Evolutionary conservation across 2,329 filamentous ascomycete species (phyloP).

Genomic region (Aspergillus texensis): DNA sequence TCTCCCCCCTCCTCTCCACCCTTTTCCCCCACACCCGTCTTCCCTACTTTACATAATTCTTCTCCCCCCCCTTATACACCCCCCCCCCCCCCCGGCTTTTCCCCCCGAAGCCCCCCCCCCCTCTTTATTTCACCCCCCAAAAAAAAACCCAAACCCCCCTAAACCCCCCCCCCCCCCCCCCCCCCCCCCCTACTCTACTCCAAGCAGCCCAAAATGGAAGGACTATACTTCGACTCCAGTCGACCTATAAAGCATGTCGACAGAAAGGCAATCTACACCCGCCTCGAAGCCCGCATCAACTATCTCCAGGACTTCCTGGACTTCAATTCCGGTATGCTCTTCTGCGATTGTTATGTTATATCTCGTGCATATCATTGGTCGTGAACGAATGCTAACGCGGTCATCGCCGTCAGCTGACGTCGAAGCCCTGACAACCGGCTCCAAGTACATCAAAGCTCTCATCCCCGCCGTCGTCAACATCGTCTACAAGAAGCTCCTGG

Average conservation of each 20-base stretch:
- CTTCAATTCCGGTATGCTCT: conserved; percentile 66
- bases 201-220: conserved; percentile 13
- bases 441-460: conserved; percentile 78
- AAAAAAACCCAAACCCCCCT: too few species aligned
- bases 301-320: conserved; percentile 78
- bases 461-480: conserved; percentile 83
- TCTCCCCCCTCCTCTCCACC: too few species aligned
- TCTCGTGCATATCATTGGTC: neutral
- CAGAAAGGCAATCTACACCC: conserved; percentile 71
- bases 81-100: too few species aligned
- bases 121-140: too few species aligned
- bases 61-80: too few species aligned
- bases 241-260: conserved; percentile 61
- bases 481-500: conserved; percentile 78
- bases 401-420: conserved; percentile 61
- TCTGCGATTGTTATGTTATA: too few species aligned
- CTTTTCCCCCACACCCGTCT: too few species aligned
- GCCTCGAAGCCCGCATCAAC: conserved; percentile 67
- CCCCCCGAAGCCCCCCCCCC: too few species aligned
- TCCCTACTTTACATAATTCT: too few species aligned
- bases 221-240: conserved; percentile 15
- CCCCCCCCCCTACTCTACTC: neutral
- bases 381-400: neutral
- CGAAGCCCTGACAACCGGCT: conserved; percentile 67
- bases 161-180: too few species aligned